Base-by-base conservation (phyloP, 177 flowering plant genomes). In the Vitis hybrid region DNA sequence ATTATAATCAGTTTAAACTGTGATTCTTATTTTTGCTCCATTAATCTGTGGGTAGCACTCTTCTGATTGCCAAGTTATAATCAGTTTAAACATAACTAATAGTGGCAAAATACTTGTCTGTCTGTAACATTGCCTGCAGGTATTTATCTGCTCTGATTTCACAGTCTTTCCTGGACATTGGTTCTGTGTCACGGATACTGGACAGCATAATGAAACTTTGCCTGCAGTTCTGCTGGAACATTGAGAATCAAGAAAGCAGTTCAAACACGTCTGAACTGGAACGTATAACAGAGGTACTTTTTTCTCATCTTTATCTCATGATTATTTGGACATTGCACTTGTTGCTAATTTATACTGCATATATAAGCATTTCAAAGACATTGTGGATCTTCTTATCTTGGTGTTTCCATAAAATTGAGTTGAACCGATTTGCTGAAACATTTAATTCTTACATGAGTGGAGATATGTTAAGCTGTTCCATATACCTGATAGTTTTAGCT, bases 151-250 rank as follows among this genome's bases (percentile, higher is more conserved):
- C 99, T 60, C 78, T 96, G 76, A 92, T 93, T 71, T 95, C 99
- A 49, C 99, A 95, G 80, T 90, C 97, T 61, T 96, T 95, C 86
- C 73, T 96, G 85, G 98, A 96, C 78, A 89, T 96, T 76, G 99
- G 99, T 39, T 91, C 98, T 68, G 93, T 96, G 15, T 91, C 98
- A 48, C 90, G 97, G 79, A 96, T 93, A 78, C 79, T 96, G 70
- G 99, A 93, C 74, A 78, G 98, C 68, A 91, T 96, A 70, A 96
- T 93, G 98, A 89, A 87, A 73, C 92, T 93, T 22, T 93, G 99
- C 82, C 79, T 89, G 70, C 98, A 92, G 74, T 93, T 92, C 80
- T 96, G 98, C 83, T 92, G 97, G 97, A 89, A 71, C 73, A 83
- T 92, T 61, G 98, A 96, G 76, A 85, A 81, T 72, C 85, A 86